Percentiles rank a stretch among this genome's conserved stretches.
Evolutionary conservation across 2,329 filamentous ascomycete genomes (phyloP).

Genomic region (Alternaria hordeiaustralica): DNA sequence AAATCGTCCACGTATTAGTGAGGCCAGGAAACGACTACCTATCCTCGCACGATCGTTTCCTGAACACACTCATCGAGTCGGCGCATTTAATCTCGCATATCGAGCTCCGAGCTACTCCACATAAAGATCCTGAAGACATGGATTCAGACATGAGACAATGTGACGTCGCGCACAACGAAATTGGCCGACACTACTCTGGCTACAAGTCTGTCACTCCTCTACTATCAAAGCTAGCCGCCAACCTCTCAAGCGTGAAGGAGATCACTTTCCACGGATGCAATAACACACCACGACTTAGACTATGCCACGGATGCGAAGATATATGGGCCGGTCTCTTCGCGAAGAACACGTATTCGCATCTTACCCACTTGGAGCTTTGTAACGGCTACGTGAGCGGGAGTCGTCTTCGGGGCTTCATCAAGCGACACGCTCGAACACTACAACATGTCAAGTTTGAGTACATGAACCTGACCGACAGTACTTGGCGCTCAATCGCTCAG

Average conservation of each 20-base stretch:
- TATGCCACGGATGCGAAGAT: not conserved
- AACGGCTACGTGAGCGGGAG: not conserved
- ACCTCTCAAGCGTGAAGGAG: not conserved
- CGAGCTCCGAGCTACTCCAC: not conserved
- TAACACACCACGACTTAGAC: rapidly evolving
- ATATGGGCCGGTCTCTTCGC: not conserved
- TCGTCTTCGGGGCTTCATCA: not conserved
- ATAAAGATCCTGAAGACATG: too few species aligned
- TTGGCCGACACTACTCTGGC: not conserved
- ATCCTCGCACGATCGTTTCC: not conserved
- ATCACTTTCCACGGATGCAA: not conserved
- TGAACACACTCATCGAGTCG: not conserved
- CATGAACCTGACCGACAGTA: not conserved
- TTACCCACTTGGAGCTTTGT: not conserved
- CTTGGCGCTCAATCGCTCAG: rapidly evolving
- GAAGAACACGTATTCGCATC: not conserved
- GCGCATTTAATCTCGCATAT: not conserved
- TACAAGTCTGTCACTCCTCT: not conserved
- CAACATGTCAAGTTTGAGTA: not conserved
- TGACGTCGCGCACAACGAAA: too few species aligned
- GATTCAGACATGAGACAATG: too few species aligned
- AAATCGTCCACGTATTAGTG: not conserved
- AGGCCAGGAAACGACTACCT: too few species aligned
- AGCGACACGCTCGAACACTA: not conserved
- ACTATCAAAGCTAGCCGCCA: not conserved